Conservation (phyloP, 306 rosid species). For the Dalbergia cochinchinensis region DNA sequence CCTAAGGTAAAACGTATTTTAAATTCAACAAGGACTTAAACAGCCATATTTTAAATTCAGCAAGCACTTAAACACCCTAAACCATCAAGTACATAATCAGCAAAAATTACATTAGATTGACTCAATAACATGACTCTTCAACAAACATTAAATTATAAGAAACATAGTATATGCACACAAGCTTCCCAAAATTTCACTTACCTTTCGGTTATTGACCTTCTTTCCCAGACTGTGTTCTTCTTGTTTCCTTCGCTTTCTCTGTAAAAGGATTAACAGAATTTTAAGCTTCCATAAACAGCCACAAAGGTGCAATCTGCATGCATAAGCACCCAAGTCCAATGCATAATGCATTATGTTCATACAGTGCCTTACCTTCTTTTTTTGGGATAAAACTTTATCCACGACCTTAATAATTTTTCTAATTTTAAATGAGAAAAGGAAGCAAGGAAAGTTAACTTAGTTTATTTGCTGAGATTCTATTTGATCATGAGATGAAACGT, state of each 20-base stretch:
- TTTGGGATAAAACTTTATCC: constrained; percentile 11
- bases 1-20: neutral
- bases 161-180: constrained; percentile 20
- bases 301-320: constrained; percentile 10
- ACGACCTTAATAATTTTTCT: neutral
- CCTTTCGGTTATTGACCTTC: constrained; percentile 84
- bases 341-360: constrained; percentile 27
- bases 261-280: constrained; percentile 50
- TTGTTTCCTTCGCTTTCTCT: constrained; percentile 96
- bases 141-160: constrained; percentile 32
- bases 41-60: constrained; percentile 1
- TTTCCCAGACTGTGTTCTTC: constrained; percentile 78
- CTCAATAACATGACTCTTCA: constrained; percentile 20
- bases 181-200: constrained; percentile 53
- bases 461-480: constrained; percentile 10
- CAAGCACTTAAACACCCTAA: too few species aligned
- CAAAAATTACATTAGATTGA: neutral
- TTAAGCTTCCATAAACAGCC: constrained; percentile 45
- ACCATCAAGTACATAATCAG: constrained; percentile 29
- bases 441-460: constrained; percentile 34
- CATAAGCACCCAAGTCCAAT: constrained; percentile 4
- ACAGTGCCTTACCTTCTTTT: constrained; percentile 19
- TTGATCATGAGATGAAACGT: constrained; percentile 41
- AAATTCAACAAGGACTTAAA: too few species aligned
- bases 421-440: constrained; percentile 8